Percentiles rank a stretch among this genome's conserved stretches.
Evolutionary conservation across 208 protist species (phyloP).

Genomic region (Kentomonas sorsogonicus): DNA sequence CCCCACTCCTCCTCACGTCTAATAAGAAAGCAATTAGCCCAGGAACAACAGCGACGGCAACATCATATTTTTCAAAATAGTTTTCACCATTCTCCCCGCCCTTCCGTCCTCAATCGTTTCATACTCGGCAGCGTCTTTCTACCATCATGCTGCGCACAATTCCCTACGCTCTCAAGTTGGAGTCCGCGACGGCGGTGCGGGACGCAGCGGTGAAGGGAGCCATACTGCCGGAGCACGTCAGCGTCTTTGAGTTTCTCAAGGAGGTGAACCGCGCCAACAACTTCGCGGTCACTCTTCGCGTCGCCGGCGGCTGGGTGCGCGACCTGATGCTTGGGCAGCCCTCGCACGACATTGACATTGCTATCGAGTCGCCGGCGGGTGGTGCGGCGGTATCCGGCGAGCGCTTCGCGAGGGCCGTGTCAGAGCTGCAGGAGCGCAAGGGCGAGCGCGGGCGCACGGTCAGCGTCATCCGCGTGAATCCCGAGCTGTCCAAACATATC

Average conservation of each 20-base stretch:
- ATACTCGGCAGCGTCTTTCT: too few relatives aligned
- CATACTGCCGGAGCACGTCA: conserved; percentile 55
- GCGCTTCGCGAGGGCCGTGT: conserved; percentile 88
- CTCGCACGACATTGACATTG: conserved; percentile 98
- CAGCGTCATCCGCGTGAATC: conserved; percentile 94
- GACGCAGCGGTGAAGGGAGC: conserved; percentile 27
- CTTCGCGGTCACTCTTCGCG: conserved; percentile 71
- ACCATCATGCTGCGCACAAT: too few relatives aligned
- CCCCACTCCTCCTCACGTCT: too few relatives aligned
- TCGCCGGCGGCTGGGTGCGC: conserved; percentile 97
- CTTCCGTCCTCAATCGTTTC: too few relatives aligned
- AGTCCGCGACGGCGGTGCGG: too few relatives aligned
- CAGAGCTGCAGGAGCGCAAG: conserved; percentile 55
- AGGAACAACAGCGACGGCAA: too few relatives aligned
- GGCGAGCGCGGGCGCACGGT: conserved; percentile 53
- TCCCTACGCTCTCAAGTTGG: too few relatives aligned
- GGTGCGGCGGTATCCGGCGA: conserved; percentile 58
- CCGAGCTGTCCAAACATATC: conserved; percentile 97
- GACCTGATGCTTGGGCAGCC: conserved; percentile 90
- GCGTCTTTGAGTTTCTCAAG: conserved; percentile 82
- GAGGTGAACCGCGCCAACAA: conserved; percentile 52
- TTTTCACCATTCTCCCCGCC: too few relatives aligned
- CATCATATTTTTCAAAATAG: too few relatives aligned
- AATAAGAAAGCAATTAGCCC: too few relatives aligned
- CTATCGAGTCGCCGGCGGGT: conserved; percentile 77